Evolutionary conservation across 768 basidiomycete species (phyloP), one percentile per base, ranked within the genome.

Genomic region (Candolleomyces eurysporus): DNA sequence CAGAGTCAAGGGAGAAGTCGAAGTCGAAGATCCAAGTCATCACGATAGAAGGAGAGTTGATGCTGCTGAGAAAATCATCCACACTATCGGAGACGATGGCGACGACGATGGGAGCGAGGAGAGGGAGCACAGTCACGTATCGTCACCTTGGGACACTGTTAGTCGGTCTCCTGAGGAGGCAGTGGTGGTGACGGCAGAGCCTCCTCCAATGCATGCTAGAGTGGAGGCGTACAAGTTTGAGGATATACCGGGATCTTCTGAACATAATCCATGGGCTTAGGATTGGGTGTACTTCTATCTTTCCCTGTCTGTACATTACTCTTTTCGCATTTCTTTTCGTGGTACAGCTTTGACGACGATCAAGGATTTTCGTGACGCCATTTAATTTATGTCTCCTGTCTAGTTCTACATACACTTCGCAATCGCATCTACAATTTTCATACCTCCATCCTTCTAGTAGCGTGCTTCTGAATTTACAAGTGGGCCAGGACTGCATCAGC

Each of bases 401-500:
- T 36, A 46, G 2, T 46, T 46, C 16, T 46, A 21, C 19, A 46
- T 17, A 21, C 45, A 46, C 16, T 46, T 46, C 45, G 19, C 45
- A 21, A 17, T 46, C 2, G 36, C 45, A 17, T 21, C 45, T 17
- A 46, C 45, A 14, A 11, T 46, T 9, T 46, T 26, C 26, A 26
- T 26, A 26, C 26, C 26, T 26, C 26, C 26, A 26, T 26, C 26
- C 26, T 26, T 26, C 26, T 26, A 26, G 26, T 26, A 26, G 26
- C 26, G 26, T 26, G 45, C 16, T 21, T 17, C 45, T 46, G 8
- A 14, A 7, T 46, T 86, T 46, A 21, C 45, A 84, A 70, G 21
- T 75, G 70, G n/a, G 79, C 82, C 42, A 87, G 81, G 63, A 88
- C 79, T 8, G 81, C 81, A 40, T 87, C 85, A 60, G 81, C 84